Evolutionary conservation across 768 basidiomycete species (phyloP).

Genomic region (Ramaria sp.): DNA sequence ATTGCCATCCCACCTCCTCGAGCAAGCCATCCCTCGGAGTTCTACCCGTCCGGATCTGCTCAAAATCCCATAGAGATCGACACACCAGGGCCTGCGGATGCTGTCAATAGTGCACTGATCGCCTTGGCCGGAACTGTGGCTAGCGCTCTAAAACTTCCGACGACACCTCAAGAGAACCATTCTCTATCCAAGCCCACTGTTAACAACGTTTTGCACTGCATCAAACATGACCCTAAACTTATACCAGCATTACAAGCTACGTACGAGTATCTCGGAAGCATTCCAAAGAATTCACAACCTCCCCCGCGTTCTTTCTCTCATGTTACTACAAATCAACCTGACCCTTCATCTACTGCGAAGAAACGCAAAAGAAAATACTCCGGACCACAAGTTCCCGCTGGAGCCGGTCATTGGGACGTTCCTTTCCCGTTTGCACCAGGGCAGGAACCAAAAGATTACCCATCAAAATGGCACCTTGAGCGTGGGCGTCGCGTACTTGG

Average conservation of each 20-base stretch:
- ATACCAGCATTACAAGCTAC: constrained; percentile 8
- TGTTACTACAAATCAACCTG: neutral
- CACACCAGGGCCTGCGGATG: neutral
- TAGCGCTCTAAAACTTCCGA: constrained; percentile 1
- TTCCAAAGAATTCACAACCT: neutral
- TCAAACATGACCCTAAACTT: constrained; percentile 9
- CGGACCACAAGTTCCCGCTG: constrained; percentile 49
- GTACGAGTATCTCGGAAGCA: constrained; percentile 8
- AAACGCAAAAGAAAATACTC: constrained; percentile 1
- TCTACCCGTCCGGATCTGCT: neutral
- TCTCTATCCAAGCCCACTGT: constrained; percentile 8
- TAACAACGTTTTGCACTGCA: constrained; percentile 5
- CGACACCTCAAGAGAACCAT: neutral
- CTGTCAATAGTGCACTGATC: constrained; percentile 7
- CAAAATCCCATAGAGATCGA: constrained; percentile 9
- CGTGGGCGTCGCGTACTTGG: constrained; percentile 37
- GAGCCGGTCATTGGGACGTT: constrained; percentile 73
- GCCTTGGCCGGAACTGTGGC: constrained; percentile 8
- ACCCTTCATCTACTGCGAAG: neutral
- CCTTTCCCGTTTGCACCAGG: constrained; percentile 67
- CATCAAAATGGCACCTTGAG: constrained; percentile 50
- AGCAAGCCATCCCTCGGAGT: neutral
- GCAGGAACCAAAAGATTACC: constrained; percentile 61
- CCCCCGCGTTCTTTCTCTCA: neutral
- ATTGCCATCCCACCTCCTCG: neutral